These are phyloP conservation scores for Pythium plurisporium DNA, from an alignment of 352 stramenopile species.

Conservation along the genomic window DNA sequence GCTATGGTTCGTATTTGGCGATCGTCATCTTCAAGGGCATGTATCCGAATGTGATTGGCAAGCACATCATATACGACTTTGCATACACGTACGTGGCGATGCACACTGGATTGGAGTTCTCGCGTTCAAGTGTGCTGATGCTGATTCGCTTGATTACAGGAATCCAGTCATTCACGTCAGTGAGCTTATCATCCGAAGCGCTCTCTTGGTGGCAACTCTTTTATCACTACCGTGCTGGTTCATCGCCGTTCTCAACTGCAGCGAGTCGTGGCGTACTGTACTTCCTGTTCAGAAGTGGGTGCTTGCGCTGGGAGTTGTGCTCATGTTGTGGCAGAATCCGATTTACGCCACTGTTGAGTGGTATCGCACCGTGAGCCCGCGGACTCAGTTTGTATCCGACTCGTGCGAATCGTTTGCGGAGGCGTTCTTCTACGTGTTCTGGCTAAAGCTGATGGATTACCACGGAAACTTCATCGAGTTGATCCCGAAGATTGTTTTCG, in stretches of 20 bases:
- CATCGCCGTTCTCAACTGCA: constrained; percentile 55
- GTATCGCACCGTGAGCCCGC: constrained; percentile 43
- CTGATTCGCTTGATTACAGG: constrained; percentile 31
- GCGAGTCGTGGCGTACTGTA: constrained; percentile 46
- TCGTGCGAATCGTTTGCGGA: constrained; percentile 67
- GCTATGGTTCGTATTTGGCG: constrained; percentile 58
- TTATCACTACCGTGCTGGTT: constrained; percentile 69
- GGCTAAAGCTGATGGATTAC: constrained; percentile 79
- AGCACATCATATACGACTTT: constrained; percentile 68
- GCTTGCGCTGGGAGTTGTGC: constrained; percentile 55
- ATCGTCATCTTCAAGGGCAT: constrained; percentile 59
- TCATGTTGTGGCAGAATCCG: constrained; percentile 83
- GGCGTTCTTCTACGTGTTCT: constrained; percentile 75
- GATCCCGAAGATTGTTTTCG: constrained; percentile 34
- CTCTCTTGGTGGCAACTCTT: constrained; percentile 56
- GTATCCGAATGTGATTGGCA: constrained; percentile 74
- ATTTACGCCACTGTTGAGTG: constrained; percentile 63
- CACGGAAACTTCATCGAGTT: constrained; percentile 25
- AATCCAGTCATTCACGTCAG: constrained; percentile 65
- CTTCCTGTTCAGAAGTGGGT: constrained; percentile 73
- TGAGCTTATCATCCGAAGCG: constrained; percentile 57
- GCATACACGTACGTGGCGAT: constrained; percentile 60
- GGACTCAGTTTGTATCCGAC: constrained; percentile 62
- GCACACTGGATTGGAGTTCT: background rate
- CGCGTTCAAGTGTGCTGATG: background rate